Evolutionary conservation across 305 asterid genomes (phyloP).

Genomic region (Galium porrigens): DNA sequence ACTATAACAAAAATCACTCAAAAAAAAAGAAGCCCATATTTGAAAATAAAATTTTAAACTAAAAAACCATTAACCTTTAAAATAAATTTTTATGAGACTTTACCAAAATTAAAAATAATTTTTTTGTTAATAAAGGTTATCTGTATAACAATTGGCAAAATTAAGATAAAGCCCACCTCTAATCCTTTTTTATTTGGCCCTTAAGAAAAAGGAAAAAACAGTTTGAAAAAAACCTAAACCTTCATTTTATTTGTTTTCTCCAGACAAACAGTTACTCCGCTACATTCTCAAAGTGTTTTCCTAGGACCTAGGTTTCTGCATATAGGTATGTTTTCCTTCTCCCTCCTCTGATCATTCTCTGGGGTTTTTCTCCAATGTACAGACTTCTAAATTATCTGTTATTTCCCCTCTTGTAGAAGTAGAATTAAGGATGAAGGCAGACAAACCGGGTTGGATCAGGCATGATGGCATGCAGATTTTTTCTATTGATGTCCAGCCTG

Average conservation of each 20-base stretch:
- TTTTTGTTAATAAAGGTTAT: too few relatives aligned
- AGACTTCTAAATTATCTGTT: background rate
- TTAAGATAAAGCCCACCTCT: background rate
- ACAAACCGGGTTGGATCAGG: conserved; percentile 24
- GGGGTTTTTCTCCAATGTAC: background rate
- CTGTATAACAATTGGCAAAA: too few relatives aligned
- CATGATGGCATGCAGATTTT: conserved; percentile 27
- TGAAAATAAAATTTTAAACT: too few relatives aligned
- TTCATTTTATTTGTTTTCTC: background rate
- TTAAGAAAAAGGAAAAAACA: background rate
- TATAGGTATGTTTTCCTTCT: background rate
- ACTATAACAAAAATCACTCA: too few relatives aligned
- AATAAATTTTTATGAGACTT: too few relatives aligned
- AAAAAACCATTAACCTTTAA: too few relatives aligned
- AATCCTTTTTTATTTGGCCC: background rate
- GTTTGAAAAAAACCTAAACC: background rate
- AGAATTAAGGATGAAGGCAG: conserved; percentile 21
- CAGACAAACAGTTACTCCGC: background rate
- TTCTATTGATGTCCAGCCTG: conserved; percentile 29
- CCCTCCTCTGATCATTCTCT: background rate
- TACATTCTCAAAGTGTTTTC: conserved; percentile 10
- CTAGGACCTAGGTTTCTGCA: background rate
- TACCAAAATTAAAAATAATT: too few relatives aligned
- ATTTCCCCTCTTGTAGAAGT: background rate
- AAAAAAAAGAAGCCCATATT: too few relatives aligned